Conservation (phyloP, 2,329 filamentous ascomycete species). For the Tolypocladium tropicale region DNA sequence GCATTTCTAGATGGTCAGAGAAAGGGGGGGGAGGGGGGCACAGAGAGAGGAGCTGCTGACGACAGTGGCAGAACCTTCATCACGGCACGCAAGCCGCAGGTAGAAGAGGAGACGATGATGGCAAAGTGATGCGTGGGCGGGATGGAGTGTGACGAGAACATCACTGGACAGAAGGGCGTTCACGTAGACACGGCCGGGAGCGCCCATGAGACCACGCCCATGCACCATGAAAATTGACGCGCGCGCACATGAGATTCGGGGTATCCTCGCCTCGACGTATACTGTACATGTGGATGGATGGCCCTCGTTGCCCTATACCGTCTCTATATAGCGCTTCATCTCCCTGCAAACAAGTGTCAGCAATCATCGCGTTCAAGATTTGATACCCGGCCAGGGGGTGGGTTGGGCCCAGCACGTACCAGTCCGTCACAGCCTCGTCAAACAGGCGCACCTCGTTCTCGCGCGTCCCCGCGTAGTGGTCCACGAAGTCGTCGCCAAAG, state of each 20-base stretch:
- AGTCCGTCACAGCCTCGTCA: constrained; percentile 96
- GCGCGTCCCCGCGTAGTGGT: constrained; percentile 86
- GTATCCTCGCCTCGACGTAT: neutral
- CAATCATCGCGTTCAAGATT: no score
- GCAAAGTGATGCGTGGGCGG: neutral
- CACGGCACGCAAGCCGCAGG: constrained; percentile 19
- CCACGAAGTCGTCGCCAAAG: constrained; percentile 90
- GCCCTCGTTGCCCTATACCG: constrained; percentile 1
- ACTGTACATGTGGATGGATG: neutral
- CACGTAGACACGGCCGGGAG: neutral
- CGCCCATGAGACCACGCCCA: neutral
- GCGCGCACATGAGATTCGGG: neutral
- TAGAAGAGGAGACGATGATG: neutral
- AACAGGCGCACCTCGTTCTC: constrained; percentile 85
- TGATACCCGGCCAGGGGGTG: no score
- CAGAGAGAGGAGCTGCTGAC: neutral
- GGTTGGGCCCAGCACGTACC: constrained; percentile 57
- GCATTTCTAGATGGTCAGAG: no score
- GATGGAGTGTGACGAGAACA: neutral
- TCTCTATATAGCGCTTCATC: constrained; percentile 50
- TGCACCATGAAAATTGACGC: neutral
- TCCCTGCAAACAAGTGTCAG: constrained; percentile 42
- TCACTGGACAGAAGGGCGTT: neutral
- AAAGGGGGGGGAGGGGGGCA: no score
- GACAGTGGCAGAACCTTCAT: constrained; percentile 16